These are phyloP conservation scores for Ordospora pajunii DNA, from an alignment of 371 early-diverging fungal genomes.

Conservation along the genomic window DNA sequence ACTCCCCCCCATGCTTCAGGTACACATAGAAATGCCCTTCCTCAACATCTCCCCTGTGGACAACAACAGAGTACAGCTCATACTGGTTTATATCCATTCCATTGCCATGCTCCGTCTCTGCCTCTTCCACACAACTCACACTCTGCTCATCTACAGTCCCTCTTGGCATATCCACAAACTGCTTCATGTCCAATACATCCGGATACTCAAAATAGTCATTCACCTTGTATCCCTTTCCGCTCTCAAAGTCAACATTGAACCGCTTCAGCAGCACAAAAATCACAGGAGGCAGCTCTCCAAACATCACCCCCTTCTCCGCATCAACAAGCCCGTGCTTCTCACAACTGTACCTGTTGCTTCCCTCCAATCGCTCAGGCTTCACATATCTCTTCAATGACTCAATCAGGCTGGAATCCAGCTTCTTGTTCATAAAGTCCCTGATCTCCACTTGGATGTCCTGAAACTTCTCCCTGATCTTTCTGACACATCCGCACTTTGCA, in stretches of 20 bases:
- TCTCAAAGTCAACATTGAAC: slow-evolving; percentile 77
- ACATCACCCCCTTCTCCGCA: slow-evolving; percentile 86
- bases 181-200: slow-evolving; percentile 66
- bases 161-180: background rate
- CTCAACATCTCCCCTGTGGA: slow-evolving; percentile 83
- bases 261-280: slow-evolving; percentile 90
- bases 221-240: slow-evolving; percentile 63
- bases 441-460: slow-evolving; percentile 57
- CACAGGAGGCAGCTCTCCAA: slow-evolving; percentile 82
- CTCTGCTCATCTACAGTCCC: background rate
- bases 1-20: slow-evolving; percentile 68
- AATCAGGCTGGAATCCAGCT: slow-evolving; percentile 63
- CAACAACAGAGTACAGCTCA: slow-evolving; percentile 69
- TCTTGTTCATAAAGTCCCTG: slow-evolving; percentile 20
- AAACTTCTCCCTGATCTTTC: slow-evolving; percentile 56
- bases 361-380: slow-evolving; percentile 69
- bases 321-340: slow-evolving; percentile 86
- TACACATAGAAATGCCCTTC: slow-evolving; percentile 92
- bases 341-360: slow-evolving; percentile 76
- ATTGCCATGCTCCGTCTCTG: background rate
- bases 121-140: too few species aligned
- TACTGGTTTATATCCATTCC: background rate
- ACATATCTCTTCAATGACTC: slow-evolving; percentile 82
- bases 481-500: slow-evolving; percentile 52
- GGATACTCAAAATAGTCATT: slow-evolving; percentile 95